Percentiles rank a stretch among this genome's conserved stretches.
Conservation (phyloP, 2,329 filamentous ascomycete genomes). For the Alternaria sp. region DNA sequence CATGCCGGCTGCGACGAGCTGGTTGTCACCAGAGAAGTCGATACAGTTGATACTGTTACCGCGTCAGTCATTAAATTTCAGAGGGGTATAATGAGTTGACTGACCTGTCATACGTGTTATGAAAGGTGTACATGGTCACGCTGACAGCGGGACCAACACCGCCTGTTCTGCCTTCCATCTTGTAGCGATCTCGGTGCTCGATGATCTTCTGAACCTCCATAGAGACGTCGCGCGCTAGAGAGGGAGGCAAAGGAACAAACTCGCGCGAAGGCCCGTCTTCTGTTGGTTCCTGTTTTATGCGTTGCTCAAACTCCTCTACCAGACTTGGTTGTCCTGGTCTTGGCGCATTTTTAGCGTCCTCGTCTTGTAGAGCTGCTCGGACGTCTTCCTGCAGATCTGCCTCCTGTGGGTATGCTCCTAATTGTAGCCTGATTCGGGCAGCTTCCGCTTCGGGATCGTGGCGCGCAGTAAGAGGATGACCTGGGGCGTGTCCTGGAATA, state of each 20-base stretch:
- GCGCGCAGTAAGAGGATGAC: conserved; percentile 67
- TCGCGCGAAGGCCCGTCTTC: conserved; percentile 81
- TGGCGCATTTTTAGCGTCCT: conserved; percentile 80
- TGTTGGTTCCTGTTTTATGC: conserved; percentile 87
- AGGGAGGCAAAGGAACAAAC: conserved; percentile 86
- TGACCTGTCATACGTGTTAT: conserved; percentile 92
- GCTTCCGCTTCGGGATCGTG: conserved; percentile 67
- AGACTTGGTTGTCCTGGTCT: conserved; percentile 74
- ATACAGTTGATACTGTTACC: conserved; percentile 80
- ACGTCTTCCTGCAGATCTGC: conserved; percentile 83
- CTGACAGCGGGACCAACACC: conserved; percentile 85
- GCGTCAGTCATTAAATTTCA: background rate
- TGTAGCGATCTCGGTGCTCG: conserved; percentile 91
- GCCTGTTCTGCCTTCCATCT: conserved; percentile 82
- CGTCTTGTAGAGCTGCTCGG: conserved; percentile 83
- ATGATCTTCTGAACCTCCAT: conserved; percentile 95
- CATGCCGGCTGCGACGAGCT: conserved; percentile 86
- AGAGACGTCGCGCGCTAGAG: conserved; percentile 85
- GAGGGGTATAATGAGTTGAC: conserved; percentile 32
- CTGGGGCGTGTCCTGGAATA: conserved; percentile 72
- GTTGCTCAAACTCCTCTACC: conserved; percentile 86
- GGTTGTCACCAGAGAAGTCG: conserved; percentile 92
- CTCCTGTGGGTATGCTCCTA: conserved; percentile 87
- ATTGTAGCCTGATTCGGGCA: conserved; percentile 65
- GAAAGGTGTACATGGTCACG: conserved; percentile 97